phyloP scores from a whole-genome alignment of 2,329 filamentous ascomycete species.

The Xylariaceae sp. region DNA sequence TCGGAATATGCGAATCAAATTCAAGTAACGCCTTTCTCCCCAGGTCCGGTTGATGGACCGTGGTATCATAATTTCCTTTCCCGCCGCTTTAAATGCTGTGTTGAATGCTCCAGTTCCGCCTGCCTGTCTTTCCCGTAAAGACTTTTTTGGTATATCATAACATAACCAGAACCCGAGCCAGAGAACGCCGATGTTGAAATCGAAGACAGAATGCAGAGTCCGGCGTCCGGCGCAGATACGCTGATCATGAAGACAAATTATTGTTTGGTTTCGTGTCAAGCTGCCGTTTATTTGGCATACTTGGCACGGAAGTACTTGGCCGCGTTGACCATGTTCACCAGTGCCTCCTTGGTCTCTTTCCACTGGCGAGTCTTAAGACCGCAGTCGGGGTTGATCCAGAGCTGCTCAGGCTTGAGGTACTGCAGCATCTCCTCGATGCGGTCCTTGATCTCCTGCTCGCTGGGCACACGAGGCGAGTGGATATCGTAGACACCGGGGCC shows the following conservation, averaged over 20 bases:
- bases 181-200: constrained; percentile 56
- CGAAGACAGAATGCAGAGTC: constrained; percentile 39
- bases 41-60: constrained; percentile 33
- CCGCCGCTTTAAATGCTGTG: constrained; percentile 31
- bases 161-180: constrained; percentile 25
- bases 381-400: constrained; percentile 99
- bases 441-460: constrained; percentile 97
- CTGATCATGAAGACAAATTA: constrained; percentile 25
- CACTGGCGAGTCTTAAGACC: constrained; percentile 99
- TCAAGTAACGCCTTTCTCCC: constrained; percentile 29
- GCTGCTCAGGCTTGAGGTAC: constrained; percentile 95
- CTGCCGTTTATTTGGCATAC: constrained; percentile 58
- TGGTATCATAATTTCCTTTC: constrained; percentile 32
- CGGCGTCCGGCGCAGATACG: constrained; percentile 26
- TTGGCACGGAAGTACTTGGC: constrained; percentile 95
- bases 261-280: constrained; percentile 1
- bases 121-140: constrained; percentile 28
- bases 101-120: constrained; percentile 32
- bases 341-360: constrained; percentile 95
- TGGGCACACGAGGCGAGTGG: constrained; percentile 96
- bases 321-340: constrained; percentile 95
- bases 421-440: constrained; percentile 96
- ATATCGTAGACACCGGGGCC: constrained; percentile 99
- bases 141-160: constrained; percentile 31
- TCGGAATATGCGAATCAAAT: constrained; percentile 25